These are phyloP conservation scores for Crithidia mellificae DNA, from an alignment of 208 protist genomes.

Conservation along the genomic window DNA sequence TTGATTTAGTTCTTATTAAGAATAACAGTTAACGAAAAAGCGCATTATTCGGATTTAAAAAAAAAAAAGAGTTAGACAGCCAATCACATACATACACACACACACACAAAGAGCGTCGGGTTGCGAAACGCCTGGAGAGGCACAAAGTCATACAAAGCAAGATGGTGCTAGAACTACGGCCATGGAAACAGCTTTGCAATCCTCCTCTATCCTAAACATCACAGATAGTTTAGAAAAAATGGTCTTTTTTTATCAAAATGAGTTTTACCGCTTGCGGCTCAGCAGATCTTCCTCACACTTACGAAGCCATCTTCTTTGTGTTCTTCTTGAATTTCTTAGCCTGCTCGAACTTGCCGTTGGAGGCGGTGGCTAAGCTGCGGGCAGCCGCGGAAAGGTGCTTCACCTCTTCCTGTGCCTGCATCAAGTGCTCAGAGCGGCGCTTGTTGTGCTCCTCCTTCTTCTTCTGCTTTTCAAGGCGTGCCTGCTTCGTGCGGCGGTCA, in stretches of 20 bases:
- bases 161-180: neutral
- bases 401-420: conserved; percentile 76
- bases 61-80: neutral
- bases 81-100: no score
- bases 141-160: neutral
- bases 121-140: neutral
- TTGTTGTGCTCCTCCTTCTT: conserved; percentile 93
- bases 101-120: neutral
- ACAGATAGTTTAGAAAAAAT: neutral
- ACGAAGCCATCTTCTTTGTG: conserved; percentile 48
- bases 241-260: no score
- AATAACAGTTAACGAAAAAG: conserved; percentile 3
- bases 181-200: neutral
- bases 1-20: conserved; percentile 9
- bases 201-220: neutral
- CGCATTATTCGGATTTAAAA: conserved; percentile 10
- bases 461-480: conserved; percentile 82
- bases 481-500: conserved; percentile 82
- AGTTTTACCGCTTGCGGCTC: no score
- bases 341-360: conserved; percentile 93
- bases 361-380: conserved; percentile 80
- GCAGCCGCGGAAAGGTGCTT: conserved; percentile 75
- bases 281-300: conserved; percentile 3
- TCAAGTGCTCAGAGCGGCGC: conserved; percentile 75
- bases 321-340: conserved; percentile 65